Percentiles rank a stretch among this genome's conserved stretches.
Conservation (phyloP, 202 grass and related monocot species). For the Saccharum hybrid region DNA sequence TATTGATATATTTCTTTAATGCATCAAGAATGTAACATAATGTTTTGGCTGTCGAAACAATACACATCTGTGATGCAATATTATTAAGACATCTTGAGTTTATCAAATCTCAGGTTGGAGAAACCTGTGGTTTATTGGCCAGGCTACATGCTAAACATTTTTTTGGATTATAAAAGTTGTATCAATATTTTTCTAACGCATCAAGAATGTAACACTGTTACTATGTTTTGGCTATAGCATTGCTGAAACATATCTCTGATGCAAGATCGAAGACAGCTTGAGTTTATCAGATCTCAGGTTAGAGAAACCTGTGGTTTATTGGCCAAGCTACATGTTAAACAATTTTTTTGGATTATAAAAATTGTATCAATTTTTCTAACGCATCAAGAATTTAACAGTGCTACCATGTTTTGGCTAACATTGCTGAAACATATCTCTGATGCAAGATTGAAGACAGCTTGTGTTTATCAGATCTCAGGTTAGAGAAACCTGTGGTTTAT, state of each 20-base stretch:
- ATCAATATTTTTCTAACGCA: neutral
- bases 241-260: constrained; percentile 61
- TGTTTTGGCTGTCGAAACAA: constrained; percentile 52
- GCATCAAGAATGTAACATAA: neutral
- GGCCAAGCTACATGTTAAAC: constrained; percentile 57
- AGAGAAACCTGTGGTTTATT: constrained; percentile 78
- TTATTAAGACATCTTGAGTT: constrained; percentile 52
- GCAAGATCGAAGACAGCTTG: constrained; percentile 59
- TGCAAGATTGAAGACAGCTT: constrained; percentile 61
- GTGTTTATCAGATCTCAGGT: constrained; percentile 64
- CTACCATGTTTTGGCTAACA: constrained; percentile 55
- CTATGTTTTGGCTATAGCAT: constrained; percentile 56
- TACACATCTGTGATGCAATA: constrained; percentile 62
- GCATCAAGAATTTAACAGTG: constrained; percentile 53
- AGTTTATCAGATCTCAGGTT: constrained; percentile 64
- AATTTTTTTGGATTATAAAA: no score
- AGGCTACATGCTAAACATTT: constrained; percentile 49
- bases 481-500: constrained; percentile 67
- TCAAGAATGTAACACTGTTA: constrained; percentile 32
- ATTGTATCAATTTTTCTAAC: constrained; percentile 4
- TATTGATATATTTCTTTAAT: neutral
- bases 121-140: constrained; percentile 72
- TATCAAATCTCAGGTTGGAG: constrained; percentile 66
- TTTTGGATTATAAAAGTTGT: neutral
- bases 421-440: constrained; percentile 56